These are phyloP conservation scores for Dendrobium chrysotoxum DNA, from an alignment of 106 monocot species.

Conservation along the genomic window DNA sequence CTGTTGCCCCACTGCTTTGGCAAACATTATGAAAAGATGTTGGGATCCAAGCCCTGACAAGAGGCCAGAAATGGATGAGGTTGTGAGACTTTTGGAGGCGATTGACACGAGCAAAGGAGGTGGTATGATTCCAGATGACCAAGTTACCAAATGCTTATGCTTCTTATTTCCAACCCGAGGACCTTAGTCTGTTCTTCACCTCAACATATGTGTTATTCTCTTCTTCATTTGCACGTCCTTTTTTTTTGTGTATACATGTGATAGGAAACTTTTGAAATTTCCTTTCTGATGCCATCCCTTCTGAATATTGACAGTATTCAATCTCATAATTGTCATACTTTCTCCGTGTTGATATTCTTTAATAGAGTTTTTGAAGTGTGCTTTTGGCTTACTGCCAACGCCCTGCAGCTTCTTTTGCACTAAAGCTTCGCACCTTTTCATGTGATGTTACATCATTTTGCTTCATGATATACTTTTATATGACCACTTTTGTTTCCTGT, in stretches of 20 bases:
- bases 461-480: too few relatives aligned
- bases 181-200: slow-evolving; percentile 19
- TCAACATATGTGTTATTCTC: background rate
- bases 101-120: slow-evolving; percentile 58
- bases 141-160: slow-evolving; percentile 18
- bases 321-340: background rate
- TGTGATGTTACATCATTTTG: too few relatives aligned
- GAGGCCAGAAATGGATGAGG: slow-evolving; percentile 65
- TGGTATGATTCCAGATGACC: slow-evolving; percentile 64
- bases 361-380: background rate
- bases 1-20: slow-evolving; percentile 45
- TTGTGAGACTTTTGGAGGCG: slow-evolving; percentile 48
- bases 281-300: background rate
- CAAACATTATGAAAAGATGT: slow-evolving; percentile 45
- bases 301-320: too few relatives aligned
- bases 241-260: background rate
- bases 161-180: slow-evolving; percentile 27
- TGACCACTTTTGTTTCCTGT: too few relatives aligned
- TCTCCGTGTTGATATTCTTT: background rate
- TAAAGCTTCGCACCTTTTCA: background rate
- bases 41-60: slow-evolving; percentile 59
- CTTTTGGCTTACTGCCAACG: background rate
- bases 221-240: background rate
- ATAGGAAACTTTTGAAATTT: background rate
- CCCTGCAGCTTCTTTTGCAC: background rate